Conservation (phyloP, 1,284 basidiomycete species). For the Naganishia liquefaciens region DNA sequence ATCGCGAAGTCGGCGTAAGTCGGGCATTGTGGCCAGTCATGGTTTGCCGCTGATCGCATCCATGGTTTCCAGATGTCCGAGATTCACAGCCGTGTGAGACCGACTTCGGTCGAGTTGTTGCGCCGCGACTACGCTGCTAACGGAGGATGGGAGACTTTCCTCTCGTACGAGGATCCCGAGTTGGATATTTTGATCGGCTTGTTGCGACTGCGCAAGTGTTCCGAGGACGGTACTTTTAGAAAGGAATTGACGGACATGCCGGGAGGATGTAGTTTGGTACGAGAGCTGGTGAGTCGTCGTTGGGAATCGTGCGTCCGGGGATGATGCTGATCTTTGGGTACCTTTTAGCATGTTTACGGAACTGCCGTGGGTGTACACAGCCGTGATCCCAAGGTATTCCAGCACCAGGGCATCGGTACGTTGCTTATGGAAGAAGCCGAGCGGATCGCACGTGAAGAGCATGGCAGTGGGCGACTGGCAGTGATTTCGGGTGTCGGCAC, state of each 20-base stretch:
- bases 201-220: constrained; percentile 89
- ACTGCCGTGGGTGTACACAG: constrained; percentile 97
- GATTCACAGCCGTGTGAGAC: constrained; percentile 96
- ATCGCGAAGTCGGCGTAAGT: constrained; percentile 94
- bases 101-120: constrained; percentile 94
- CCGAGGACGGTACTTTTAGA: constrained; percentile 92
- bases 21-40: background rate
- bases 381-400: constrained; percentile 96
- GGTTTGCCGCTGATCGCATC: constrained; percentile 4
- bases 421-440: constrained; percentile 99
- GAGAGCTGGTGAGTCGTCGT: constrained; percentile 66
- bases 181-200: constrained; percentile 94
- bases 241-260: constrained; percentile 80
- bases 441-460: constrained; percentile 95
- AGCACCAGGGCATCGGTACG: constrained; percentile 97
- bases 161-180: constrained; percentile 98
- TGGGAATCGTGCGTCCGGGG: too few relatives aligned
- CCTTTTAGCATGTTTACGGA: constrained; percentile 81
- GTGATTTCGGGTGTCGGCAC: constrained; percentile 98
- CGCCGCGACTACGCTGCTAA: constrained; percentile 96
- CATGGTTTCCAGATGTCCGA: constrained; percentile 76
- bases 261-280: constrained; percentile 86
- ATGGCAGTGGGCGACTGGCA: constrained; percentile 78
- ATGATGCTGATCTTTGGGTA: background rate
- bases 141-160: constrained; percentile 98